These are phyloP conservation scores for Calonectria pauciramosa DNA, from an alignment of 2,329 filamentous ascomycete genomes.

Conservation along the genomic window DNA sequence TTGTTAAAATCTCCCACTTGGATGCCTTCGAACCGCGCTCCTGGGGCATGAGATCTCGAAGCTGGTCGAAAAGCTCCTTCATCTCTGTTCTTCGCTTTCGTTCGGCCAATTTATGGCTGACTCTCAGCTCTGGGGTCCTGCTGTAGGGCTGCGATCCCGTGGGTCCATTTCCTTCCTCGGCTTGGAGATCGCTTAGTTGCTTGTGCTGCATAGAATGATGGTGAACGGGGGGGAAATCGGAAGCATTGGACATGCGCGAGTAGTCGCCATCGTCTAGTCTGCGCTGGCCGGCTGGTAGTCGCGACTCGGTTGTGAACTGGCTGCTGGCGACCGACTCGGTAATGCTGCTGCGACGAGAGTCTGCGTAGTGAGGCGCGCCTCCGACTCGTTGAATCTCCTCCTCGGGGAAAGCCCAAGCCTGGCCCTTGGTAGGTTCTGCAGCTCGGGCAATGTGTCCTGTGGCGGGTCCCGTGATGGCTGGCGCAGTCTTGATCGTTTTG, in stretches of 20 bases:
- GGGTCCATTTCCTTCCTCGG: slow-evolving; percentile 66
- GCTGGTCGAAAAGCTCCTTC: slow-evolving; percentile 88
- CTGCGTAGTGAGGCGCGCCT: slow-evolving; percentile 64
- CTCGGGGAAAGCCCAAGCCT: slow-evolving; percentile 87
- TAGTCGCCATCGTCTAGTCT: slow-evolving; percentile 76
- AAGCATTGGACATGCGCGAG: slow-evolving; percentile 62
- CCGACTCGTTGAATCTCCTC: slow-evolving; percentile 71
- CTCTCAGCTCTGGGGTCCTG: slow-evolving; percentile 82
- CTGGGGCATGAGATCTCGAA: slow-evolving; percentile 83
- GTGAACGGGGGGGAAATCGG: slow-evolving; percentile 73
- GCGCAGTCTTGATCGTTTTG: slow-evolving; percentile 75
- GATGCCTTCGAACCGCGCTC: slow-evolving; percentile 87
- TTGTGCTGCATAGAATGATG: slow-evolving; percentile 84
- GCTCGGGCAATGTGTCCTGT: slow-evolving; percentile 77
- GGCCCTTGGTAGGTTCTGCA: slow-evolving; percentile 84
- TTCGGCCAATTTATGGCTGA: slow-evolving; percentile 89
- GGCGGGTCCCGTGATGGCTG: slow-evolving; percentile 80
- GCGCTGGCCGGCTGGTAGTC: slow-evolving; percentile 79
- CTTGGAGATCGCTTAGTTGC: slow-evolving; percentile 76
- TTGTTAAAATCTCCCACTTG: slow-evolving; percentile 91
- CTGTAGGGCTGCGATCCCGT: slow-evolving; percentile 81
- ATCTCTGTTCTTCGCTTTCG: slow-evolving; percentile 88
- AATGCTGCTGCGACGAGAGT: slow-evolving; percentile 81
- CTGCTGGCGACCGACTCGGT: slow-evolving; percentile 85
- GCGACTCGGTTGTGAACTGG: slow-evolving; percentile 82